Evolutionary conservation across 129 eudicot genomes (phyloP).

Genomic region (Flaveria brownii): DNA sequence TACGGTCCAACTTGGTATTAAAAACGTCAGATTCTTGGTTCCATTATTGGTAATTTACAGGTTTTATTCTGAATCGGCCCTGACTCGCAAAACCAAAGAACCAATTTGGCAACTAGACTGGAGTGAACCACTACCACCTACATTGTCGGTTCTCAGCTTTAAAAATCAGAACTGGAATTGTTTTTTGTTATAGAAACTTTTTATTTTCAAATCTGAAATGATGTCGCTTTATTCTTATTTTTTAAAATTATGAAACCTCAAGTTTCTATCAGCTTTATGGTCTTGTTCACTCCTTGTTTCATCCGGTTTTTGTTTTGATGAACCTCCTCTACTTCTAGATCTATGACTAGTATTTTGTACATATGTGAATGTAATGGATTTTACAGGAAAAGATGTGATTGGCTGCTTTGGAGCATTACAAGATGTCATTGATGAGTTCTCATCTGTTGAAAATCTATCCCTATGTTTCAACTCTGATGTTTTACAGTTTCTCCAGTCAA

Average conservation of each 20-base stretch:
- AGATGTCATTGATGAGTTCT: constrained; percentile 56
- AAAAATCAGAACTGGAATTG: neutral
- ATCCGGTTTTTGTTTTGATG: neutral
- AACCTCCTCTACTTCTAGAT: neutral
- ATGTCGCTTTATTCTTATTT: neutral
- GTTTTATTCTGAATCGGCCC: neutral
- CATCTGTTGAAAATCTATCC: constrained; percentile 56
- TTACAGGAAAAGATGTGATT: constrained; percentile 44
- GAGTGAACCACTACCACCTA: neutral
- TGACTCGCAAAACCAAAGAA: neutral
- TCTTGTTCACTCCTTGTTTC: neutral
- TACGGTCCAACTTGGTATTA: neutral
- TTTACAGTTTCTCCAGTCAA: constrained; percentile 57
- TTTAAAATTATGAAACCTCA: neutral
- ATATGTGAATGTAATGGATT: neutral
- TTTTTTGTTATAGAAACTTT: neutral
- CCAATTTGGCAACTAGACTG: neutral
- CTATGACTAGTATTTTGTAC: neutral
- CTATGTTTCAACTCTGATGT: constrained; percentile 62
- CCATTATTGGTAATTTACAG: neutral
- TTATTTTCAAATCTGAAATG: neutral
- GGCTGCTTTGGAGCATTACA: constrained; percentile 53
- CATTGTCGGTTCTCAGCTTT: neutral
- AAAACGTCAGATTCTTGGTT: neutral
- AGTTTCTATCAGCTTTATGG: neutral